Base-by-base conservation (phyloP, 495 filamentous ascomycete genomes). In the Neurospora hispaniola region DNA sequence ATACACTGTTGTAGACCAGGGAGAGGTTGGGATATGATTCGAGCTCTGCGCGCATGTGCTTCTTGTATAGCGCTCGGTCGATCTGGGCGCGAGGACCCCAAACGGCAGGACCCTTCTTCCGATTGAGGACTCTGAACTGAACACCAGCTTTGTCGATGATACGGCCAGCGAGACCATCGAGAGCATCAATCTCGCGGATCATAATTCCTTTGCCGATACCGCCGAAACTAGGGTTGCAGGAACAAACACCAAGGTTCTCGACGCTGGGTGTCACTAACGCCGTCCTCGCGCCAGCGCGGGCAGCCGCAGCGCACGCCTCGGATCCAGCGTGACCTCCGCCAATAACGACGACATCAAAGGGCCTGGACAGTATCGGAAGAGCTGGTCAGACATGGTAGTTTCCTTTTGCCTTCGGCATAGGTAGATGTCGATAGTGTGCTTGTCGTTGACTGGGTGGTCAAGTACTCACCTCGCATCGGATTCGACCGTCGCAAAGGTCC, bases 191-290 rank as follows among this genome's bases (percentile, higher is more conserved):
- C 80, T 99, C 96, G 3, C 95, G 90, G 42, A 99, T 84, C 87
- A 99, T 98, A 18, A 92, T 98, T 11, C 96, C 96, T 81, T 99
- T 99, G n/a, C 96, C 96, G 76, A 99, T 99, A 42, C 96, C 96
- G 68, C 96, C 96, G 79, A 99, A 97, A 72, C 92, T 96, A 39
- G 96, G 96, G 81, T 99, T 99, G 85, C 96, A 99, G 70, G 95
- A 98, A 82, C 96, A 98, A 27, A 95, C 92, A 43, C 96, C 96
- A 39, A 99, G 91, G 77, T 97, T 97, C 70, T 93, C 89, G 71
- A 94, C 78, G 72, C 89, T 92, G 69, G 93, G 94, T 5, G 96
- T 99, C 44, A 99, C 86, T 71, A 99, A 87, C 5, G 92, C 94
- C 6, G 96, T 99, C 73, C 90, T 89, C 70, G 96, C 96, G 43